Percentiles rank a stretch among this genome's conserved stretches.
Conservation (phyloP, 78 protist species). For the Emiliania huxleyi region DNA sequence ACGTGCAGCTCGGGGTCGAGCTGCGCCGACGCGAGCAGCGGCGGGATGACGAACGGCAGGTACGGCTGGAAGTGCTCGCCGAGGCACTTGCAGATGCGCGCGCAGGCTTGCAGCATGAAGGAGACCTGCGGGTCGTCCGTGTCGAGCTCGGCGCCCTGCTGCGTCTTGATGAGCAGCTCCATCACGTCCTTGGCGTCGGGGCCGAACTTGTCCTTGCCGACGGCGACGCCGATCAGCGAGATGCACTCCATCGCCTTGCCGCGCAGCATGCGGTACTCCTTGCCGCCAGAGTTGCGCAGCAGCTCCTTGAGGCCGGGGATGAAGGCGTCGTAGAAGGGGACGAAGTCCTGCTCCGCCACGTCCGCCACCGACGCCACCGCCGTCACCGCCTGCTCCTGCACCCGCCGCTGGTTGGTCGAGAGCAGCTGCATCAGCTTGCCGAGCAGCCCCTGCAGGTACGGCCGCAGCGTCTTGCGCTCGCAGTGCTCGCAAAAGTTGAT, state of each 20-base stretch:
- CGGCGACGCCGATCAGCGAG: constrained; percentile 86
- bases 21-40: constrained; percentile 52
- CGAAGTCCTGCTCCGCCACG: constrained; percentile 39
- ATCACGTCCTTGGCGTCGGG: constrained; percentile 71
- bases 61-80: constrained; percentile 80
- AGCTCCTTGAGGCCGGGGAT: constrained; percentile 71
- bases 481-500: constrained; percentile 66
- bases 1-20: constrained; percentile 21
- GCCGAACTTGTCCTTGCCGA: constrained; percentile 72
- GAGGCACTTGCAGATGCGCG: constrained; percentile 78
- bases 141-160: constrained; percentile 32
- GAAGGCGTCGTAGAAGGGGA: constrained; percentile 65
- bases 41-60: constrained; percentile 68
- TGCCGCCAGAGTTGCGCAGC: constrained; percentile 25
- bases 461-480: constrained; percentile 43
- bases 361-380: constrained; percentile 55
- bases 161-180: constrained; percentile 52
- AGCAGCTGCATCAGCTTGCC: constrained; percentile 20
- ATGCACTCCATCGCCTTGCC: constrained; percentile 89
- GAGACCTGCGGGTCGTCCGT: constrained; percentile 80
- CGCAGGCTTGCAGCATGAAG: constrained; percentile 80
- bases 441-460: constrained; percentile 53
- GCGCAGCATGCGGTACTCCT: constrained; percentile 57
- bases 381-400: constrained; percentile 57
- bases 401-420: background rate